Conservation (phyloP, 2,329 filamentous ascomycete genomes). For the Pseudopyricularia javanii region DNA sequence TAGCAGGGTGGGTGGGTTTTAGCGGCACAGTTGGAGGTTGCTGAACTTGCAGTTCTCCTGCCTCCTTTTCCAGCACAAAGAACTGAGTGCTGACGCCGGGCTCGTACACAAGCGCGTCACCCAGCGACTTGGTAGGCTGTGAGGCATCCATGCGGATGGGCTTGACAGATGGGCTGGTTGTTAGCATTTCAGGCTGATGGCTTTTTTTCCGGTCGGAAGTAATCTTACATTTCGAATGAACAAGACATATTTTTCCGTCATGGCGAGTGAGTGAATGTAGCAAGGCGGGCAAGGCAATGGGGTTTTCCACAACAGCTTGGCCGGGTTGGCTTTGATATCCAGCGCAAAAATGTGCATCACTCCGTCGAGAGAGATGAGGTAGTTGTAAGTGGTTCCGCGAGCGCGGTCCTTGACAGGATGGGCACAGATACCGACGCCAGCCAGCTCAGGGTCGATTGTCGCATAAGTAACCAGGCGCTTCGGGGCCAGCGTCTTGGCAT, state of each 20-base stretch:
- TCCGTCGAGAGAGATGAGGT: not conserved
- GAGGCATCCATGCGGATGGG: no score
- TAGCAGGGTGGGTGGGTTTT: no score
- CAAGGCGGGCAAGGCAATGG: not conserved
- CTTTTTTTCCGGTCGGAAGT: no score
- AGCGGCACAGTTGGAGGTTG: no score
- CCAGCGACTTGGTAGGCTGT: conserved; percentile 1
- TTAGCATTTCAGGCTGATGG: no score
- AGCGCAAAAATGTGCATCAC: not conserved
- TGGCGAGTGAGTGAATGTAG: not conserved
- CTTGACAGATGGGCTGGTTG: no score
- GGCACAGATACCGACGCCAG: not conserved
- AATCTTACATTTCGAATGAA: not conserved
- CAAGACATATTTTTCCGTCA: not conserved
- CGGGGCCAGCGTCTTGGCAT: not conserved
- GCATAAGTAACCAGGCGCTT: no score
- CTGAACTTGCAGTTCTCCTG: conserved; percentile 7
- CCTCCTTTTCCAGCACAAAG: conserved; percentile 8
- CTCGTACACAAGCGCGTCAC: conserved; percentile 7
- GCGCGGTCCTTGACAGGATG: not conserved
- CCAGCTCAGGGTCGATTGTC: no score
- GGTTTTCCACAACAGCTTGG: conserved; percentile 30
- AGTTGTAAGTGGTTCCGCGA: not conserved
- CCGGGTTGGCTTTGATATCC: conserved; percentile 15
- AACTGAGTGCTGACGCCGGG: conserved; percentile 6